Base-by-base conservation (phyloP, 305 asterid genomes). In the Fraxinus dipetala region DNA sequence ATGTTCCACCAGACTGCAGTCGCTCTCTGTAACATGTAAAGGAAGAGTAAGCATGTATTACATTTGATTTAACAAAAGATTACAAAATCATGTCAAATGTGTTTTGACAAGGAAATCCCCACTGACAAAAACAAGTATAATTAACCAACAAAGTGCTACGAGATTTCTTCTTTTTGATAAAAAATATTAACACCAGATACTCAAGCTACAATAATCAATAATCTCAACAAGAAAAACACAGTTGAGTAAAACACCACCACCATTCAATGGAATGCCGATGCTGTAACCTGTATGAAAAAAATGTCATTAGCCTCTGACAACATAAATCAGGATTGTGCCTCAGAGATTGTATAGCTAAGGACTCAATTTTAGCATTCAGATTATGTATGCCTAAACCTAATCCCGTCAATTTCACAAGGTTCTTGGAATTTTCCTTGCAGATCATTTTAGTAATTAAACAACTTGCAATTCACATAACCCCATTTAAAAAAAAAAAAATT, bases 1-100 rank as follows among this genome's bases (percentile, higher is more conserved):
- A 90, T 91, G 84, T 83, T 85, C 93, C 94, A 75, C 93, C 98
- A 84, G 97, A n/a, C 85, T 88, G 99, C 77, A 82, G 86, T 86
- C 86, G 94, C 85, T 95, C 98, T 84, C 98, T 95, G 84, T 30
- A 76, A 86, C 75, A 84, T 56, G 81, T 77, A 40, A 78, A 76
- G 14, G 74, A 35, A 40, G 73, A 34, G 30, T n/a, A 76, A 75
- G 51, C 81, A 43, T 43, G 43, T 43, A 11, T 40, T 38, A 56
- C 45, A 43, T 78, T 69, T 18, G 40, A 38, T 40, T 38, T 79
- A 10, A 40, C 31, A 51, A 48, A 48, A 48, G 4, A 72, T 26
- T 26, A 26, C 6, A 69, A 79, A 67, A 77, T 11, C 36, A 75
- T 43, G 22, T 26, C 35, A 48, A 24, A 7, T 6, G 32, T 79